Base-by-base conservation (phyloP, 805 yeast genomes). In the Yamadazyma scolyti region DNA sequence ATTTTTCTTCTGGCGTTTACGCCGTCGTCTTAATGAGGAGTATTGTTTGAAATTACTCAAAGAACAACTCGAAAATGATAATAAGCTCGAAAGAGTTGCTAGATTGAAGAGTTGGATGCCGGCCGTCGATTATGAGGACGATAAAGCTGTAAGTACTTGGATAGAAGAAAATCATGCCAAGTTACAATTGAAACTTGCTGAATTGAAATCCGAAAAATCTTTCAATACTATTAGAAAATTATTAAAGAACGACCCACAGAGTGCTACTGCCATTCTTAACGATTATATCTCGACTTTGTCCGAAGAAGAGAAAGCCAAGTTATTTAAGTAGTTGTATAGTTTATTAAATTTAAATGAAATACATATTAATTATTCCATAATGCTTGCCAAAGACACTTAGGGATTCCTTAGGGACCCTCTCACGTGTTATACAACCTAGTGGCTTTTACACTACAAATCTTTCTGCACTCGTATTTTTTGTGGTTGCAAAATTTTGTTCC, bases 1-100 rank as follows among this genome's bases (percentile, higher is more conserved):
- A 53, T 85, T 74, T 79, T 93, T 93, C 79, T 93, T 86, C 93
- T 93, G 98, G 98, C 81, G 99, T 64, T 76, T 87, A 40, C 85
- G 97, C 68, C 82, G 98, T 66, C 86, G 96, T 61, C 70, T 93
- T 61, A 81, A 84, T 56, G 98, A 93, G 65, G 95, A 86, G 60
- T 86, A 87, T 61, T 68, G 90, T 56, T 67, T 87, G 58, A 79
- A 75, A 59, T 75, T 83, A 54, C 74, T 89, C 45, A 75, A 77
- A 32, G 79, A 75, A 36, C 80, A 77, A 37, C 58, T 83, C 34
- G 53, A 55, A 20, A 67, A 77, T 30, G 58, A 63, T 33, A 67
- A 75, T 12, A 78, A 89, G 59, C 69, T 88, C 38, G 96, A 89
- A 61, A 79, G 81, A 64, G 77, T 81, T 38, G 85, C 96, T 20